phyloP scores from a whole-genome alignment of 2,329 filamentous ascomycete genomes.

The Pleomassaria siparia region DNA sequence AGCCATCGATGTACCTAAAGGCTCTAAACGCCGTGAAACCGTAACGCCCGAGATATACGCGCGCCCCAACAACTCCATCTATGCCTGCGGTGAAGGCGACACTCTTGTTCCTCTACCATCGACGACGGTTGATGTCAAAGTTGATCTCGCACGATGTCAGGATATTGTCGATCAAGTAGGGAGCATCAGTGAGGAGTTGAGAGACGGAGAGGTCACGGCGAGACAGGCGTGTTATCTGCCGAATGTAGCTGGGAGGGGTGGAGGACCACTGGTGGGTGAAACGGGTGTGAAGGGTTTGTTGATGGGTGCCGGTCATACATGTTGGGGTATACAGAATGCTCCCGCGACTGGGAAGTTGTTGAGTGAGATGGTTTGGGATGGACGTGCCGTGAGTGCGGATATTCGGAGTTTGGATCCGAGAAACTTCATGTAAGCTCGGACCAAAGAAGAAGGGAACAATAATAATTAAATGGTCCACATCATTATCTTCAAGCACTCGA shows the following conservation, averaged over 20 bases:
- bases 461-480: neutral
- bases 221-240: constrained; percentile 94
- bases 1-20: constrained; percentile 72
- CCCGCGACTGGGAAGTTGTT: constrained; percentile 67
- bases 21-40: constrained; percentile 58
- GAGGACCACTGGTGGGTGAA: constrained; percentile 74
- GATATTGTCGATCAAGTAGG: constrained; percentile 80
- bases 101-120: constrained; percentile 71
- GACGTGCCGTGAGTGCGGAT: constrained; percentile 45
- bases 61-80: constrained; percentile 83
- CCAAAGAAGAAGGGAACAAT: neutral
- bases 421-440: constrained; percentile 31
- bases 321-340: constrained; percentile 97
- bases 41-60: constrained; percentile 94
- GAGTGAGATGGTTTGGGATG: constrained; percentile 51
- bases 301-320: constrained; percentile 88
- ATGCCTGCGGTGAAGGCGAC: constrained; percentile 92
- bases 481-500: neutral
- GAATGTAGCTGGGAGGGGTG: constrained; percentile 62
- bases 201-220: constrained; percentile 60
- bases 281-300: constrained; percentile 74
- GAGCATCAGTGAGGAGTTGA: constrained; percentile 55
- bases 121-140: constrained; percentile 72
- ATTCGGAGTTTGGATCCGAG: constrained; percentile 46
- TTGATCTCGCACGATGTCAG: constrained; percentile 76